Conservation (phyloP, 257 asterid species). For the Solanum tarapatanum region DNA sequence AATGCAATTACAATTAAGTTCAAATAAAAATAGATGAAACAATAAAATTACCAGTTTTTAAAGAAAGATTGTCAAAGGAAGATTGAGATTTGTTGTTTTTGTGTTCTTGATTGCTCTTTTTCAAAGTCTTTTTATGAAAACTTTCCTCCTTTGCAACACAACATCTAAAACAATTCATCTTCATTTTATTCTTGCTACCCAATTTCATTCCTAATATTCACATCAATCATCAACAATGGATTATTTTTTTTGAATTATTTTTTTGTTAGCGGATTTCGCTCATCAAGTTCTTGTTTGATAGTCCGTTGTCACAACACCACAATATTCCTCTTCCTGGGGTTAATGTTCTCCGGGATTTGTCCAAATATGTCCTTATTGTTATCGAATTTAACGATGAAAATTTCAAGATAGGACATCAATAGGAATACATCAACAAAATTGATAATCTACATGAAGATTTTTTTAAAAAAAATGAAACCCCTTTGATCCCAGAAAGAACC, state of each 20-base stretch:
- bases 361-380: neutral
- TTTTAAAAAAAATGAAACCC: neutral
- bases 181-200: neutral
- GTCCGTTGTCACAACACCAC: neutral
- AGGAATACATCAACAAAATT: neutral
- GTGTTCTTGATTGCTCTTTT: slow-evolving; percentile 15
- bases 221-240: neutral
- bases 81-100: slow-evolving; percentile 34
- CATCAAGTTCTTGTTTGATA: neutral
- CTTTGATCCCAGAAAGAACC: neutral
- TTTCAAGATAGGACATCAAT: neutral
- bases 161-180: slow-evolving; percentile 11
- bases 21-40: neutral
- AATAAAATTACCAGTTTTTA: slow-evolving; percentile 35
- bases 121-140: slow-evolving; percentile 1
- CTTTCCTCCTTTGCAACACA: neutral
- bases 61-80: slow-evolving; percentile 35
- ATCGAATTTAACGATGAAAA: neutral
- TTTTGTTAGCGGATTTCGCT: neutral
- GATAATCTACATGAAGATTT: neutral
- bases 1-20: neutral
- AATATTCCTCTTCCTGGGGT: neutral
- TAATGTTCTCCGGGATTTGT: neutral
- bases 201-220: neutral
- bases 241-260: no score